Evolutionary conservation across 2,329 filamentous ascomycete species (phyloP).

Genomic region (Cytospora schulzeri): DNA sequence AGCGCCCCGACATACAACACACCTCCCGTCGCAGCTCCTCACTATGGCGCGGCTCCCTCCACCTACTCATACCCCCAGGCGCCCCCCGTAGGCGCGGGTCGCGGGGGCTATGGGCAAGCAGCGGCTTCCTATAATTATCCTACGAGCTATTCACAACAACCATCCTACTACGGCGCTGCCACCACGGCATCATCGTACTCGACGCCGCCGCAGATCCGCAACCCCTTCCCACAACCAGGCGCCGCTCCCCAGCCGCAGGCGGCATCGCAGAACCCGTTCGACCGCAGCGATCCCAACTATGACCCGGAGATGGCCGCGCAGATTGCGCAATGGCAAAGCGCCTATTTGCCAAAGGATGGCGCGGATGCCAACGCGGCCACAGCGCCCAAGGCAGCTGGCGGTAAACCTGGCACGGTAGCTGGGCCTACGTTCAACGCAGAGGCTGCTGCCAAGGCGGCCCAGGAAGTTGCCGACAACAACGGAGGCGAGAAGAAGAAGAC

Average conservation of each 20-base stretch:
- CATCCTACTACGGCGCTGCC: slow-evolving; percentile 45
- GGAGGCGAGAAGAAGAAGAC: slow-evolving; percentile 75
- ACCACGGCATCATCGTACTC: slow-evolving; percentile 48
- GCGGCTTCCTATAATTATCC: slow-evolving; percentile 28
- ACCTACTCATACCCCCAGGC: slow-evolving; percentile 33
- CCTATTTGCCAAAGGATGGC: slow-evolving; percentile 71
- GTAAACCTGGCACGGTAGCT: slow-evolving; percentile 34
- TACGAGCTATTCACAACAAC: slow-evolving; percentile 40
- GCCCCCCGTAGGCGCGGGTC: slow-evolving; percentile 41
- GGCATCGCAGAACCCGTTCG: slow-evolving; percentile 30
- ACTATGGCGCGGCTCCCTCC: slow-evolving; percentile 46
- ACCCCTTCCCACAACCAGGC: slow-evolving; percentile 74
- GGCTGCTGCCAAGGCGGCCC: slow-evolving; percentile 41
- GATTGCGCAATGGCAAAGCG: slow-evolving; percentile 93
- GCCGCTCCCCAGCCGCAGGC: slow-evolving; percentile 33
- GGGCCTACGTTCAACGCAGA: slow-evolving; percentile 37
- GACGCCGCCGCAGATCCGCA: slow-evolving; percentile 70
- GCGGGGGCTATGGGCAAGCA: slow-evolving; percentile 35
- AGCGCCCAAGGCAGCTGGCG: slow-evolving; percentile 31
- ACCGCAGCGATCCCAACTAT: slow-evolving; percentile 46
- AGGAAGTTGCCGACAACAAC: slow-evolving; percentile 48
- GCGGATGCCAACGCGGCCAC: slow-evolving; percentile 34
- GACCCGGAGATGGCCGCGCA: slow-evolving; percentile 86
- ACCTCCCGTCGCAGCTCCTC: slow-evolving; percentile 41
- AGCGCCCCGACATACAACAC: slow-evolving; percentile 38